Percentiles rank a stretch among this genome's conserved stretches.
These are phyloP conservation scores for Gryganskiella cystojenkinii DNA, from an alignment of 192 early-diverging fungal genomes.

Conservation along the genomic window DNA sequence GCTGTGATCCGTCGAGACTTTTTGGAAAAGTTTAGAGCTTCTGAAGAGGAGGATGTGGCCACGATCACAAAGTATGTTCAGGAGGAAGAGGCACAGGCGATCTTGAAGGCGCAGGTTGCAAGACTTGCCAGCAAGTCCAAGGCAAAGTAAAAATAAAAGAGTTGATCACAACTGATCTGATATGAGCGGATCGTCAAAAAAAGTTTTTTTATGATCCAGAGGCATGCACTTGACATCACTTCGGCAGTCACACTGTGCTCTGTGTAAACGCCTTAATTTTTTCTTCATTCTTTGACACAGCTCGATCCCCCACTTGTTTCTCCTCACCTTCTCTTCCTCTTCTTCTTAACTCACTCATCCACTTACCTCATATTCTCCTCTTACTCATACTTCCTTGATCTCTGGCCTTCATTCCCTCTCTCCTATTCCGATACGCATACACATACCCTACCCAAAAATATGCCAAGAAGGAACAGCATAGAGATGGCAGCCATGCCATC, in stretches of 20 bases:
- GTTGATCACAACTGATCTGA: not conserved
- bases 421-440: not conserved
- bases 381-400: not conserved
- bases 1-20: constrained; percentile 30
- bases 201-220: too few species aligned
- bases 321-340: too few species aligned
- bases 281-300: too few species aligned
- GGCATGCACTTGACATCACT: too few species aligned
- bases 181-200: not conserved
- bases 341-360: too few species aligned
- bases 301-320: too few species aligned
- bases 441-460: not conserved
- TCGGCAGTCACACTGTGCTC: too few species aligned
- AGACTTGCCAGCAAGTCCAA: constrained; percentile 34
- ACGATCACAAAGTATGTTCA: constrained; percentile 29
- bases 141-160: constrained; percentile 5
- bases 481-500: constrained; percentile 19
- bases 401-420: not conserved
- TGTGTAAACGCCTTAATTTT: too few species aligned
- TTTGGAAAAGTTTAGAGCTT: constrained; percentile 20
- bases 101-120: constrained; percentile 31
- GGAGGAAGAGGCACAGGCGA: constrained; percentile 36
- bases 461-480: constrained; percentile 31
- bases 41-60: constrained; percentile 36
- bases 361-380: not conserved